These are phyloP conservation scores for Suhomyces sp. DNA, from an alignment of 805 yeast genomes.

Conservation along the genomic window DNA sequence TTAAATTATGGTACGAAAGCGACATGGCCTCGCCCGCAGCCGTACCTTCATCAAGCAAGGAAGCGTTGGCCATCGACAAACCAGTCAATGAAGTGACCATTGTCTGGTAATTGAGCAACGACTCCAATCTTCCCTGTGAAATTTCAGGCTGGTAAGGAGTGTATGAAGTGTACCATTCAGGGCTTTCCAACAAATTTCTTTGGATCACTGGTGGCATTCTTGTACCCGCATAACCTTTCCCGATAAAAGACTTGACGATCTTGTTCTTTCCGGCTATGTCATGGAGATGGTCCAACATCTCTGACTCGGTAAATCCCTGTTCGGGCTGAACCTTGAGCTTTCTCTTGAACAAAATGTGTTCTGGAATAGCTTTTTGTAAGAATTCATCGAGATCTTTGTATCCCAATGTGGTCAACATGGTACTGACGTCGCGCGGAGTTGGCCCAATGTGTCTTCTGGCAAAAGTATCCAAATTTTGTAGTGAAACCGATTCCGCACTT, in stretches of 20 bases:
- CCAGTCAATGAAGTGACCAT: constrained; percentile 88
- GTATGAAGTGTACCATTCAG: constrained; percentile 98
- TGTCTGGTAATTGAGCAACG: constrained; percentile 90
- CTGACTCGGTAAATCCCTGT: constrained; percentile 76
- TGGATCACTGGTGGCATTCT: constrained; percentile 87
- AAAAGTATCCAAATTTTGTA: constrained; percentile 68
- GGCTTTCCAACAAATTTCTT: constrained; percentile 86
- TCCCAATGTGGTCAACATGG: constrained; percentile 68
- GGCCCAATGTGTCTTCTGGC: constrained; percentile 92
- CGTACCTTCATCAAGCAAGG: constrained; percentile 92
- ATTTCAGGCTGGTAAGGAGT: constrained; percentile 99
- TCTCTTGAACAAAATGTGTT: constrained; percentile 66
- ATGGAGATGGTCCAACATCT: constrained; percentile 67
- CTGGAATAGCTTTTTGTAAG: constrained; percentile 71
- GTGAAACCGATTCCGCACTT: constrained; percentile 16
- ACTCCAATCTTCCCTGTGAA: constrained; percentile 92
- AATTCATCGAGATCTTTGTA: constrained; percentile 67
- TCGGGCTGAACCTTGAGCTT: constrained; percentile 64
- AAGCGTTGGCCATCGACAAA: constrained; percentile 90
- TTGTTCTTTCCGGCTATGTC: constrained; percentile 73
- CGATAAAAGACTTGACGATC: constrained; percentile 73
- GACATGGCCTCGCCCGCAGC: constrained; percentile 98
- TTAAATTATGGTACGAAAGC: constrained; percentile 63
- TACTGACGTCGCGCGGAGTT: constrained; percentile 53
- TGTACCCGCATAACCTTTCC: constrained; percentile 94